Base-by-base conservation (phyloP, 495 filamentous ascomycete genomes). In the Usnea hakonensis region DNA sequence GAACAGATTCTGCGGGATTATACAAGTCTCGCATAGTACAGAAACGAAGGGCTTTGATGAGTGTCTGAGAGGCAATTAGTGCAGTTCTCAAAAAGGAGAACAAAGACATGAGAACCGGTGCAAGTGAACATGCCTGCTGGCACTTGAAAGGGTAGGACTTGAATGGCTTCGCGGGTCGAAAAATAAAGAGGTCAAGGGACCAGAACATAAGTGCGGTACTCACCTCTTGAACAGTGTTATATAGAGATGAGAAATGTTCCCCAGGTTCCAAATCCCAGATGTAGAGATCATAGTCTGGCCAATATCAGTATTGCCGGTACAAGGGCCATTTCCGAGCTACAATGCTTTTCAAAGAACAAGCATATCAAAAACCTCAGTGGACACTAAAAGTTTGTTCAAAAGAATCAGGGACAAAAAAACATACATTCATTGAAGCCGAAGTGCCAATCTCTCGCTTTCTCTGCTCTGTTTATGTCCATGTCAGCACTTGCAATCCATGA, bases 241-340 rank as follows among this genome's bases (percentile, higher is more conserved):
- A 74, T 17, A 77, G 58, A 13, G 46, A 28, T 4, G 33, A 54
- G 40, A 55, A 69, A 32, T 46, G 13, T 8, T 70, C 30, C 9
- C 74, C 74, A 19, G 79, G 72, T n/a, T 65, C 68, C 35, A 74
- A 73, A 61, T 81, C 76, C 78, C 79, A 81, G 13, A 83, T 67
- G 57, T 76, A 79, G 32, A 83, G 68, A 64, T 81, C 79, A 60
- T 79, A 78, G 62, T 78, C 44, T 48, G 10, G 23, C 3, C 26
- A 10, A 46, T 26, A 46, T 48, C 23, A 48, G 44, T 5, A 5
- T 14, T 48, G 44, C 23, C 9, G 2, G 4, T 9, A 26, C 28
- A 5, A 48, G 8, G 5, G 41, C 6, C 21, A 3, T 5, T 11
- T 26, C 14, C 17, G 23, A 48, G 44, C 44, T 1, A 13, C 11